Evolutionary conservation across 2,329 filamentous ascomycete species (phyloP).

Genomic region (Fusarium verticillioides): DNA sequence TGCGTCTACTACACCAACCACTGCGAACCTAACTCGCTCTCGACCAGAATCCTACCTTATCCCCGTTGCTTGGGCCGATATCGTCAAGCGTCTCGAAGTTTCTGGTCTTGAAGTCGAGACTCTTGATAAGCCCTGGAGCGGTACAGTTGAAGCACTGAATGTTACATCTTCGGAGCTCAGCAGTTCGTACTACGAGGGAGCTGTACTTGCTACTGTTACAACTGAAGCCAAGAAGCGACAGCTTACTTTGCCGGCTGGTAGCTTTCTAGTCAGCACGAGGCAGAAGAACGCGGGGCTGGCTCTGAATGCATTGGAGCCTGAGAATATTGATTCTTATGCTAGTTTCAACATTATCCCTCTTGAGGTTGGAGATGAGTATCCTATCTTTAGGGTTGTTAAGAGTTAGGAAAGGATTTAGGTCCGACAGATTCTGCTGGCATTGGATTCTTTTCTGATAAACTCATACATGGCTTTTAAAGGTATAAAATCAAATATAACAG

Average conservation of each 20-base stretch:
- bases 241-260: slow-evolving; percentile 43
- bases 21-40: slow-evolving; percentile 46
- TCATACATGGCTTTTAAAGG: accelerated
- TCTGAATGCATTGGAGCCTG: slow-evolving; percentile 47
- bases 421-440: too few species aligned
- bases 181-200: slow-evolving; percentile 44
- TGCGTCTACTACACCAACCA: slow-evolving; percentile 43
- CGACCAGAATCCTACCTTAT: slow-evolving; percentile 48
- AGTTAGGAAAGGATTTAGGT: not conserved
- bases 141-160: slow-evolving; percentile 46
- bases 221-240: slow-evolving; percentile 29
- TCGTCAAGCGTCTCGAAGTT: slow-evolving; percentile 42
- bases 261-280: slow-evolving; percentile 47
- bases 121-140: slow-evolving; percentile 35
- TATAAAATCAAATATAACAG: accelerated
- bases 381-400: slow-evolving; percentile 40
- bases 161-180: slow-evolving; percentile 37
- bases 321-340: slow-evolving; percentile 49
- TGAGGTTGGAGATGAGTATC: slow-evolving; percentile 46
- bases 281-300: slow-evolving; percentile 49
- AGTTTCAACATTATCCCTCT: slow-evolving; percentile 47
- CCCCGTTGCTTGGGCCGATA: slow-evolving; percentile 43
- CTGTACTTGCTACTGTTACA: slow-evolving; percentile 37
- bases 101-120: slow-evolving; percentile 43
- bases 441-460: accelerated